phyloP scores from a whole-genome alignment of 1,139 yeast genomes.

The Lodderomyces orthopsilosis region DNA sequence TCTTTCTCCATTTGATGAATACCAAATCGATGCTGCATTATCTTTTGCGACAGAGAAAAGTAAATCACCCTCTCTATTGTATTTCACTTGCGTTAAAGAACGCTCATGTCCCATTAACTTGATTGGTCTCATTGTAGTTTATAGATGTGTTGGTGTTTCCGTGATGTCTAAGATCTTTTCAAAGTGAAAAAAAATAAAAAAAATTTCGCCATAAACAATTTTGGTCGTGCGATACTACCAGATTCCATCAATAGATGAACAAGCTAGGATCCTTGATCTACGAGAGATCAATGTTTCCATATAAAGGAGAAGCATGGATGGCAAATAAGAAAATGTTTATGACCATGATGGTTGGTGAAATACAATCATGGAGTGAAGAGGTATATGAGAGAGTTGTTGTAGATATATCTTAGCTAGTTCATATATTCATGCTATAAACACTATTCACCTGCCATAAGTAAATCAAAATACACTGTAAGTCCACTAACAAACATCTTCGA shows the following conservation, averaged over 20 bases:
- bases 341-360: no score
- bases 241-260: not conserved
- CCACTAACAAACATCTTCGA: constrained; percentile 69
- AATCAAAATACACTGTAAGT: no score
- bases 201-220: constrained; percentile 2
- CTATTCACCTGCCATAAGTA: no score
- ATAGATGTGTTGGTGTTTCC: not conserved
- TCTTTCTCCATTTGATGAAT: constrained; percentile 93
- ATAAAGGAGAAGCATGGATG: not conserved
- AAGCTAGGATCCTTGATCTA: not conserved
- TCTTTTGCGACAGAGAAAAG: constrained; percentile 93
- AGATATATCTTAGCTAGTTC: no score
- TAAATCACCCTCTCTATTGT: constrained; percentile 92
- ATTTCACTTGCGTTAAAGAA: constrained; percentile 87
- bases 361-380: no score
- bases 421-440: not conserved
- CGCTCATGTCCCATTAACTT: constrained; percentile 79
- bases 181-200: constrained; percentile 7
- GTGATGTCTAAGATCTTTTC: not conserved
- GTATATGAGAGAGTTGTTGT: not conserved
- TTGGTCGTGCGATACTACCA: constrained; percentile 9
- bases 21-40: constrained; percentile 87
- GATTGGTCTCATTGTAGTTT: constrained; percentile 46
- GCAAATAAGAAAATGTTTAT: no score
- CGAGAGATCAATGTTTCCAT: no score